Evolutionary conservation across 257 asterid species (phyloP).

Genomic region (Agastache rugosa): DNA sequence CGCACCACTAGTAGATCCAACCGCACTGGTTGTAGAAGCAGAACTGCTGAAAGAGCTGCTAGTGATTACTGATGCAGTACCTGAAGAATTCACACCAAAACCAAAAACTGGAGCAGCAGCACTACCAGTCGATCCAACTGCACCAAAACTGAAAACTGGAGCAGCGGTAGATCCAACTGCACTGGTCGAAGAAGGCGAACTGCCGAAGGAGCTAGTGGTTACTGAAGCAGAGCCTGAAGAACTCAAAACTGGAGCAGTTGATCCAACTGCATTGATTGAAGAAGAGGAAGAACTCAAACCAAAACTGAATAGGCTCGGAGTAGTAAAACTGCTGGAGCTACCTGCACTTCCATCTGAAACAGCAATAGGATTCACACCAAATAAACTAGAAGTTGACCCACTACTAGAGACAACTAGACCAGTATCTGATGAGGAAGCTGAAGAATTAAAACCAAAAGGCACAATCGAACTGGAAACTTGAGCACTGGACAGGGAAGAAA

Average conservation of each 20-base stretch:
- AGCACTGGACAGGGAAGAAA: slow-evolving; percentile 37
- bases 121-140: slow-evolving; percentile 35
- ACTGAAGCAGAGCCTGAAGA: slow-evolving; percentile 37
- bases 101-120: slow-evolving; percentile 29
- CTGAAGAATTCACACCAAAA: slow-evolving; percentile 43
- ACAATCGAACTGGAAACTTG: slow-evolving; percentile 24
- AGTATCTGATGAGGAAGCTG: slow-evolving; percentile 49
- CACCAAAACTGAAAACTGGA: slow-evolving; percentile 40
- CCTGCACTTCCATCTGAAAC: slow-evolving; percentile 30
- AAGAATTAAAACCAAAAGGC: slow-evolving; percentile 45
- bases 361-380: slow-evolving; percentile 44
- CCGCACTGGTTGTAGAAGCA: slow-evolving; percentile 30
- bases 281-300: slow-evolving; percentile 47
- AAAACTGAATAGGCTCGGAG: slow-evolving; percentile 46
- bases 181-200: slow-evolving; percentile 27
- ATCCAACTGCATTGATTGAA: slow-evolving; percentile 35
- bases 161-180: slow-evolving; percentile 27
- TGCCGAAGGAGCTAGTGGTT: slow-evolving; percentile 30
- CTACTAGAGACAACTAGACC: slow-evolving; percentile 39
- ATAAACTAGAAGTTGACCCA: slow-evolving; percentile 41
- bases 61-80: slow-evolving; percentile 30
- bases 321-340: slow-evolving; percentile 46
- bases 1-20: slow-evolving; percentile 34
- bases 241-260: slow-evolving; percentile 26
- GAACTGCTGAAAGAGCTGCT: slow-evolving; percentile 38